Evolutionary conservation across 768 basidiomycete species (phyloP), one percentile per base, ranked within the genome.

Genomic region (Cytidiella melzeri): DNA sequence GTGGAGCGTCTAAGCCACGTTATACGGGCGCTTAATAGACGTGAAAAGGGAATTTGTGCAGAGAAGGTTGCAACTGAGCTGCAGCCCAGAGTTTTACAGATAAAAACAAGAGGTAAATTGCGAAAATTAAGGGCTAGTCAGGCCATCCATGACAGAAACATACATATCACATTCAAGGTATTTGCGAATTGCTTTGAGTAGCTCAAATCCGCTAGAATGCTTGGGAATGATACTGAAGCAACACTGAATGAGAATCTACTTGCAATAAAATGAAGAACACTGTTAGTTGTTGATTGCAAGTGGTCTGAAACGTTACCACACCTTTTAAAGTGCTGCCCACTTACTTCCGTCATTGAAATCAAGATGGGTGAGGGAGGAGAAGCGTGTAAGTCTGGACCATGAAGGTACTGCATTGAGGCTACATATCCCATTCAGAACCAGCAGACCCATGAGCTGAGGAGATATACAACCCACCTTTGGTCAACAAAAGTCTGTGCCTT

Each of bases 161-260:
- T 24, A 47, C 41, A 46, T 47, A 34, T 52, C 41, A 34, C 27
- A n/a, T n/a, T n/a, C n/a, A n/a, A n/a, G n/a, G n/a, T n/a, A n/a
- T n/a, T n/a, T n/a, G n/a, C n/a, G n/a, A n/a, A n/a, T n/a, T n/a
- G 10, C 20, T 9, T 34, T 36, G 5, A 52, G 38, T 4, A 52
- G 39, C 24, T 27, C 4, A 24, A 47, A 52, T 4, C 45, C 25
- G 15, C 21, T 12, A 26, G 39, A 11, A 18, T 24, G 13, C n/a
- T 36, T 19, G 24, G 25, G 13, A 25, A 52, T 6, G 25, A 52
- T 34, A 47, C 36, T 41, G 25, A 41, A 41, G 28, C 10, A 48
- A 13, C 15, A 48, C 27, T 13, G 15, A 18, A 48, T 13, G 5
- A 12, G 9, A 24, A 9, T 19, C 27, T 20, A 26, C n/a, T n/a